These are phyloP conservation scores for Sinapis alba DNA, from an alignment of 441 rosid species.

Conservation along the genomic window DNA sequence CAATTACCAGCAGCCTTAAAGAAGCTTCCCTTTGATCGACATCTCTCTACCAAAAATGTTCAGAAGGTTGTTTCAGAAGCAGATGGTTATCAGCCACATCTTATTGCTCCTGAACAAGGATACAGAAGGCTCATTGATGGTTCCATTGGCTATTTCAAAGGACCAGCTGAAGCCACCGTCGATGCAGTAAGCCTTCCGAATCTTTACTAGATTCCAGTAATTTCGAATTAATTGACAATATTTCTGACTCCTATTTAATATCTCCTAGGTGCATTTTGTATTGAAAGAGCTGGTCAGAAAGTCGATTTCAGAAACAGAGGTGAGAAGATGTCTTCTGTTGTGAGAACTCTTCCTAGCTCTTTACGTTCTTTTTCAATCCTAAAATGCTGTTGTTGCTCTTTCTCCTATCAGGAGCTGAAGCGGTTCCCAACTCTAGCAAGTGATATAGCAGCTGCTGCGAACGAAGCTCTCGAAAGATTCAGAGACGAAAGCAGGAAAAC, in stretches of 20 bases:
- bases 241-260: constrained; percentile 20
- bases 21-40: constrained; percentile 94
- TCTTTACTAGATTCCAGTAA: neutral
- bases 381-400: neutral
- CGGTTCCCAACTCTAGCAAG: constrained; percentile 86
- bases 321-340: constrained; percentile 32
- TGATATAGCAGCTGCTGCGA: constrained; percentile 95
- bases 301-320: constrained; percentile 93
- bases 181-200: constrained; percentile 74
- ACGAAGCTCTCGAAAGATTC: constrained; percentile 88
- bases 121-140: constrained; percentile 99
- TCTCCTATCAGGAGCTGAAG: constrained; percentile 74
- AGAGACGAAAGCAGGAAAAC: constrained; percentile 94
- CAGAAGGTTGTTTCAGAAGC: constrained; percentile 96
- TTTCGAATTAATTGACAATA: neutral
- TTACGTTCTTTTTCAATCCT: neutral
- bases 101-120: constrained; percentile 99
- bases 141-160: constrained; percentile 91
- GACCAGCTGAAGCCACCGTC: constrained; percentile 98
- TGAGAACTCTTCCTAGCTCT: constrained; percentile 4
- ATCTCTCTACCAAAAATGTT: constrained; percentile 91
- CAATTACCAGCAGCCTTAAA: constrained; percentile 98
- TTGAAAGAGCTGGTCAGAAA: constrained; percentile 97
- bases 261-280: constrained; percentile 81
- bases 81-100: constrained; percentile 99